A percentile compares a stretch with the other conserved stretches of the same genome.
Evolutionary conservation across 139 green algal genomes (phyloP).

Genomic region (Mesotaenium endlicherianum): DNA sequence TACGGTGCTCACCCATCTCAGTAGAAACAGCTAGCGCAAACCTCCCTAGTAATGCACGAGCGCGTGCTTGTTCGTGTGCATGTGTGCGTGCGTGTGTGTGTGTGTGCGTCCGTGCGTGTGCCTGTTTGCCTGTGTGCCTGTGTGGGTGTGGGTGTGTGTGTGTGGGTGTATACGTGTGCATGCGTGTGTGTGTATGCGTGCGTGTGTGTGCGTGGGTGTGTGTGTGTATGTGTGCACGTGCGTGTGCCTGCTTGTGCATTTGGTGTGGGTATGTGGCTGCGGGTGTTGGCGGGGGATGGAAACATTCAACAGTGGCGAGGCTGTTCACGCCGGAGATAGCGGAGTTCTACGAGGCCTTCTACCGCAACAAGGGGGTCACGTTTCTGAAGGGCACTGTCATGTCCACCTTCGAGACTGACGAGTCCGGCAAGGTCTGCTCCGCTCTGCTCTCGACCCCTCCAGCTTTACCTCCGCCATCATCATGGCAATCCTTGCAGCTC

Average conservation of each 20-base stretch:
- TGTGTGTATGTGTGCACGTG: no score
- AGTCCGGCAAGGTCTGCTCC: background rate
- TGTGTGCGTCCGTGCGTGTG: background rate
- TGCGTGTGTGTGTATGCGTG: constrained; percentile 17
- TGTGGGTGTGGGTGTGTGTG: no score
- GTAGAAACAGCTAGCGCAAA: no score
- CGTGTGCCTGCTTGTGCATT: background rate
- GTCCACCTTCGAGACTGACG: constrained; percentile 49
- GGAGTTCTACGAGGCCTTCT: constrained; percentile 64
- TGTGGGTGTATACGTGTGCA: no score
- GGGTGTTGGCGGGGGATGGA: no score
- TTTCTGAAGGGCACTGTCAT: constrained; percentile 67
- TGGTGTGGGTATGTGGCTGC: constrained; percentile 60
- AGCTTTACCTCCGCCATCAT: no score
- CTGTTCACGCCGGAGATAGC: constrained; percentile 79
- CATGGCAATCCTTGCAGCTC: no score
- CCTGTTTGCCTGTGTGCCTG: no score
- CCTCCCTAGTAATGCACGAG: no score
- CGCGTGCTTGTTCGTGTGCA: background rate
- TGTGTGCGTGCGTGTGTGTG: background rate
- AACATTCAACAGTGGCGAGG: constrained; percentile 78
- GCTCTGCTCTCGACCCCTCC: no score
- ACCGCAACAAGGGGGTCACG: constrained; percentile 51
- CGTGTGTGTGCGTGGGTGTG: no score
- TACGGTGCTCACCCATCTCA: no score